A percentile compares a stretch with the other conserved stretches of the same genome.
Evolutionary conservation across 2,329 filamentous ascomycete genomes (phyloP).

Genomic region (Ascochyta clinopodiicola): DNA sequence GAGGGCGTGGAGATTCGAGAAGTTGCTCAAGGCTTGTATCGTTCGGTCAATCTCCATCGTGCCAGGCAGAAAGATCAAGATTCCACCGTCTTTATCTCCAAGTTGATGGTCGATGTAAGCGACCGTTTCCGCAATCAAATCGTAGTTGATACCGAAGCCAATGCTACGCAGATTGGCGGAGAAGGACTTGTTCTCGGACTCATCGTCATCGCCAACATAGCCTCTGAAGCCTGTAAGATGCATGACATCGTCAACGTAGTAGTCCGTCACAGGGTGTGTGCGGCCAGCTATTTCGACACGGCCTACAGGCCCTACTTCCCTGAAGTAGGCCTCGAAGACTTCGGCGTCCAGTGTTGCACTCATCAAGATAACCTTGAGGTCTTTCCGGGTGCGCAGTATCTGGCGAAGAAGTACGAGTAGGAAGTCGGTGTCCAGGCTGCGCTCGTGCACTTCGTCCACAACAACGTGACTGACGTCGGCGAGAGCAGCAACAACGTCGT

Average conservation of each 20-base stretch:
- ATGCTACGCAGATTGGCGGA: conserved; percentile 52
- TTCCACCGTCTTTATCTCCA: conserved; percentile 76
- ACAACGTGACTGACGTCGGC: conserved; percentile 93
- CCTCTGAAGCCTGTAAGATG: conserved; percentile 74
- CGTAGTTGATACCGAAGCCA: conserved; percentile 88
- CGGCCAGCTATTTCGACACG: conserved; percentile 85
- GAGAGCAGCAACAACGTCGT: conserved; percentile 80
- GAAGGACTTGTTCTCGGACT: conserved; percentile 56
- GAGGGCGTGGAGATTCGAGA: conserved; percentile 75
- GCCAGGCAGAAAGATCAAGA: conserved; percentile 94
- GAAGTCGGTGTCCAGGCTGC: conserved; percentile 94
- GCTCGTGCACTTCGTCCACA: conserved; percentile 95
- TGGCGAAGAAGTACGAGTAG: conserved; percentile 85
- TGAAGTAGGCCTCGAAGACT: conserved; percentile 86
- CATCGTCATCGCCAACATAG: conserved; percentile 57
- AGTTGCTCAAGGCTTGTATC: conserved; percentile 69
- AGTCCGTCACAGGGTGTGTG: conserved; percentile 88
- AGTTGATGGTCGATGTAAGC: conserved; percentile 82
- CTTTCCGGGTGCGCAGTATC: conserved; percentile 74
- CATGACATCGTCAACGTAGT: conserved; percentile 87
- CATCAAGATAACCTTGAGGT: conserved; percentile 93
- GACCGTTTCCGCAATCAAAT: conserved; percentile 80
- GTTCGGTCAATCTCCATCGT: conserved; percentile 89
- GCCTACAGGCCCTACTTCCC: conserved; percentile 72
- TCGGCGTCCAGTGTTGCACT: conserved; percentile 91